Percentiles rank a stretch among this genome's conserved stretches.
Conservation (phyloP, 73 alveolate species). For the Paramecium primaurelia region DNA sequence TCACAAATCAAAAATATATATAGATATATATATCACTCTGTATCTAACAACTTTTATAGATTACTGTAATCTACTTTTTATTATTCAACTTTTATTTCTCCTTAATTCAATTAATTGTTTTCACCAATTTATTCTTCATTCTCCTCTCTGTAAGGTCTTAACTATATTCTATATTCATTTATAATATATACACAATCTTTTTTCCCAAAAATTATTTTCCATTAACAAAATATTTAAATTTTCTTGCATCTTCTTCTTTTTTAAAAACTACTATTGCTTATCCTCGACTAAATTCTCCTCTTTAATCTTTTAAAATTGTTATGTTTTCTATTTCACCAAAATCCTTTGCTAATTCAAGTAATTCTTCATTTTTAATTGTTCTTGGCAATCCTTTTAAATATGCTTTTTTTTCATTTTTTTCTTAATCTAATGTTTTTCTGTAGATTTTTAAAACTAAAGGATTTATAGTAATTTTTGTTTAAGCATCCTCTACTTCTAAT, state of each 20-base stretch:
- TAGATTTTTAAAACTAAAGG: background rate
- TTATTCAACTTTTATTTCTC: background rate
- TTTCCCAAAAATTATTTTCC: background rate
- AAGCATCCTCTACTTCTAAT: background rate
- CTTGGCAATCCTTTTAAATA: constrained; percentile 10
- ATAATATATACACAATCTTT: background rate
- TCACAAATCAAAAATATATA: background rate
- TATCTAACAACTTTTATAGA: background rate
- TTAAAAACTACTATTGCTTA: background rate
- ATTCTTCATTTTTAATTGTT: background rate
- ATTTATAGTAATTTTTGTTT: background rate
- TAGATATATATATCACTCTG: background rate
- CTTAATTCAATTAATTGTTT: background rate
- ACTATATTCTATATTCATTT: background rate
- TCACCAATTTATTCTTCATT: background rate
- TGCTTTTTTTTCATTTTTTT: background rate
- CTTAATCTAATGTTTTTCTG: background rate
- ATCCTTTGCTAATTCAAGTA: background rate
- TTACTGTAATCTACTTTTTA: background rate
- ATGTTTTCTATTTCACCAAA: background rate
- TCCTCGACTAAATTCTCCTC: background rate
- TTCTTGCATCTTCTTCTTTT: background rate
- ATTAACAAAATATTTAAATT: background rate
- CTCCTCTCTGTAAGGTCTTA: background rate
- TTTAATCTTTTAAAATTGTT: background rate